Base-by-base conservation (phyloP, 106 monocot genomes). In the Dactylorhiza incarnata region DNA sequence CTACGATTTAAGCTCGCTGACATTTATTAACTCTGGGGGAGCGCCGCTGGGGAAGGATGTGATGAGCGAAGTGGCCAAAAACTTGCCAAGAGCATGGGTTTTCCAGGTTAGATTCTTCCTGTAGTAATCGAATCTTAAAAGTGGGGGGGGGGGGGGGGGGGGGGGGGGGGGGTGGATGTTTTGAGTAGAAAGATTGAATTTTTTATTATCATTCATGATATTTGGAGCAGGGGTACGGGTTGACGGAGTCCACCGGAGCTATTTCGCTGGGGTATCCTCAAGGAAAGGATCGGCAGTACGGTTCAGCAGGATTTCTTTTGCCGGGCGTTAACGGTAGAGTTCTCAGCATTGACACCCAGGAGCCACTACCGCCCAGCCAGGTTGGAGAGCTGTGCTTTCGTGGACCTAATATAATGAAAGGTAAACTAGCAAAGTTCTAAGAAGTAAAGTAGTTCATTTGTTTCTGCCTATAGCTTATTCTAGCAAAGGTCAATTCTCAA, bases 361-460 rank as follows among this genome's bases (percentile, higher is more conserved):
- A 85, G 37, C 53, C 78, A 75, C 87, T 93, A 72, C 93, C 93
- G n/a, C 89, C 93, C 3, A 91, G 91, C 76, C 77, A 91, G 52
- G 9, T 85, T 65, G 96, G 96, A 5, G 96, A 97, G 52, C 73
- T 97, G 24, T 97, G 89, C 20, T 83, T 93, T 48, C 87, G 91
- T 13, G 96, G 96, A 45, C 93, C 93, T 63, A 91, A 89, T 53
- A 84, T 91, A 54, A 93, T 97, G 96, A 80, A 83, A 89, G 96
- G 96, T 97, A 82, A 45, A 75, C 8, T 0, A 14, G 0, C 5
- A 2, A n/a, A 61, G 6, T n/a, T 6, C 6, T 61, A n/a, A 1
- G 1, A 61, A 16, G 17, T 52, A 9, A 52, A 52, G 3, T 2
- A 37, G 37, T 37, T 37, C 37, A 52, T 4, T 52, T 15, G 12